phyloP scores from a whole-genome alignment of 352 stramenopile species.

The Phytophthora pinifolia region DNA sequence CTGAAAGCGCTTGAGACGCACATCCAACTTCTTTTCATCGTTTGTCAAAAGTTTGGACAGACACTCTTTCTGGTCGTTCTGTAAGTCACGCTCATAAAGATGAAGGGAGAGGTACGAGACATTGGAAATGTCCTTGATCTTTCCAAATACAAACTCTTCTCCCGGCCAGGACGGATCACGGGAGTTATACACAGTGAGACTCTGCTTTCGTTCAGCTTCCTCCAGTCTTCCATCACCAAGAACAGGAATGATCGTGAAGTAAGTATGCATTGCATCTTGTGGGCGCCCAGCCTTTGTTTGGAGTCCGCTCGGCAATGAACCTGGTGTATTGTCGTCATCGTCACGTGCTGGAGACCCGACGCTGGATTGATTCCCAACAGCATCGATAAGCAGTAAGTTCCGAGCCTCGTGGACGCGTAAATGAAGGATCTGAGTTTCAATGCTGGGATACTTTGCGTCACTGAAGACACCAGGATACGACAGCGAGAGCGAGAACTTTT shows the following conservation, averaged over 20 bases:
- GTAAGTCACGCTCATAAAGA: conserved; percentile 61
- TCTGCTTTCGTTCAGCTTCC: conserved; percentile 50
- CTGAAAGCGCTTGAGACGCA: conserved; percentile 45
- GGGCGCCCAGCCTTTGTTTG: conserved; percentile 15
- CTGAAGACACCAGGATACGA: conserved; percentile 73
- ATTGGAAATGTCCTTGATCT: conserved; percentile 41
- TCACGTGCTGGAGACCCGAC: conserved; percentile 4
- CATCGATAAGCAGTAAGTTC: conserved; percentile 35
- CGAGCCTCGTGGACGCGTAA: conserved; percentile 46
- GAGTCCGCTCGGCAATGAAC: conserved; percentile 1
- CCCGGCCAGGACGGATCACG: conserved; percentile 59
- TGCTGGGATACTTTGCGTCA: conserved; percentile 27
- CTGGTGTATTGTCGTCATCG: background rate
- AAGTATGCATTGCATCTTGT: conserved; percentile 43
- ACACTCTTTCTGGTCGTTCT: conserved; percentile 30
- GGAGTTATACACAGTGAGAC: conserved; percentile 67
- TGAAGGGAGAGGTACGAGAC: conserved; percentile 72
- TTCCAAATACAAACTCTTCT: conserved; percentile 68
- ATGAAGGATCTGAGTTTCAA: conserved; percentile 43
- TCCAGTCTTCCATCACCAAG: conserved; percentile 40
- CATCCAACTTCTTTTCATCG: conserved; percentile 33
- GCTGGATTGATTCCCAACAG: conserved; percentile 1
- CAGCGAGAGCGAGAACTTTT: conserved; percentile 60
- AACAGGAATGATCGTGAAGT: conserved; percentile 71
- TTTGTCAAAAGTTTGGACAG: conserved; percentile 39